phyloP scores from a whole-genome alignment of 345 rosid genomes.

The Geranium rotundifolium region DNA sequence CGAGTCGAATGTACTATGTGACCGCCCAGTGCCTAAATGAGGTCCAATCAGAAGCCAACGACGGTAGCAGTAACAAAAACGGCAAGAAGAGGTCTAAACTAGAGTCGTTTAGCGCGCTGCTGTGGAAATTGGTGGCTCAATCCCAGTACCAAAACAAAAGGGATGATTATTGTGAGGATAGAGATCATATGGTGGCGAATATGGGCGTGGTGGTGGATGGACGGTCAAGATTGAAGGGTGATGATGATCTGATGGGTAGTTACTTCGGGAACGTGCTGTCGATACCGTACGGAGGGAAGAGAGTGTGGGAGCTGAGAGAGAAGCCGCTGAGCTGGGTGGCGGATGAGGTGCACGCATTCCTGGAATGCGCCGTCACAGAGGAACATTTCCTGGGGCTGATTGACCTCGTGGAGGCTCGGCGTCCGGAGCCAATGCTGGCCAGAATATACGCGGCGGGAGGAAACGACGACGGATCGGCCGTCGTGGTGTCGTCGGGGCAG shows the following conservation, averaged over 20 bases:
- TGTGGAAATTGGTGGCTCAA: constrained; percentile 60
- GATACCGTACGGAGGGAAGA: constrained; percentile 38
- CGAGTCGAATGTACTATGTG: constrained; percentile 54
- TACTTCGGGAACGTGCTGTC: constrained; percentile 69
- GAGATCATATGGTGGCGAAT: too few species aligned
- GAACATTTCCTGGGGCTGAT: constrained; percentile 65
- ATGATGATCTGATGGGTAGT: constrained; percentile 2
- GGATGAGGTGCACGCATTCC: constrained; percentile 36
- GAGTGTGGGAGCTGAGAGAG: constrained; percentile 20
- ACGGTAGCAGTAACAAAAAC: constrained; percentile 8
- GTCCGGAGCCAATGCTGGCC: constrained; percentile 40
- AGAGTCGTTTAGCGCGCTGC: constrained; percentile 50
- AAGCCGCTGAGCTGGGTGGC: constrained; percentile 48
- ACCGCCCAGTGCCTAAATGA: constrained; percentile 19
- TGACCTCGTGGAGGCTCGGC: constrained; percentile 64
- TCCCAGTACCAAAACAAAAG: constrained; percentile 1
- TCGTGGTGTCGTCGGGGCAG: constrained; percentile 72
- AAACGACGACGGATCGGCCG: constrained; percentile 43
- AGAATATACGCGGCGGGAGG: constrained; percentile 37
- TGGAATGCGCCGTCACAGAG: constrained; percentile 26
- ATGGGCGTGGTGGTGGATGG: constrained; percentile 25
- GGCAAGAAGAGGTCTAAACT: constrained; percentile 31
- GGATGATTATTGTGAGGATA: too few species aligned
- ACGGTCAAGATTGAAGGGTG: too few species aligned
- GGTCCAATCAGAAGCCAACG: constrained; percentile 33